Evolutionary conservation across 1,284 basidiomycete genomes (phyloP), one percentile per base, ranked within the genome.

Genomic region (Rhodotorula mucilaginosa): DNA sequence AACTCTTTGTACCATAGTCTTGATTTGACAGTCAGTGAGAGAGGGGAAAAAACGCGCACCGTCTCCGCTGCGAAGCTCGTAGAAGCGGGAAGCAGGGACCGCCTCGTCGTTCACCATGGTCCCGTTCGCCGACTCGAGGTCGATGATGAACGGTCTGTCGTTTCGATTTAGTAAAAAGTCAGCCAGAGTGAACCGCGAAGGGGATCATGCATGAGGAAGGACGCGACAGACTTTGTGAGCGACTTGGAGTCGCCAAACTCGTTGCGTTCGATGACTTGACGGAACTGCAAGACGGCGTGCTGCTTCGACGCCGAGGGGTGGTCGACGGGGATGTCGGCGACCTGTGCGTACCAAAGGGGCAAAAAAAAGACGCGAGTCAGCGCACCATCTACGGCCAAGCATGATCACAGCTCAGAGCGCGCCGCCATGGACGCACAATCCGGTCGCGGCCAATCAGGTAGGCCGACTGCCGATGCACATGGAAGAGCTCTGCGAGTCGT

Each of bases 281-380:
- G 90, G 83, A 91, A 94, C 83, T 99, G 97, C 52, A 99, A 89
- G 6, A 90, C 97, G 31, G 96, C 95, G 79, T 99, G 97, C 80
- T 99, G 97, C 80, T 99, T 99, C 1, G 96, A 99, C 77, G 92
- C 94, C 7, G 95, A 98, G 1, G 95, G 94, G 80, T 99, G 96
- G 71, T 96, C 93, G 54, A 97, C 83, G 2, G 90, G 86, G 72
- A 99, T 91, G 79, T 99, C 97, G 56, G 89, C 89, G 48, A 86
- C 82, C 84, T 85, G 72, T 12, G 29, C 2, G 23, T 8, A 46
- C 6, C 6, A 62, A 6, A 10, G 12, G 12, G 13, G 15, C 3
- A 31, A 6, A 15, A n/a, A 23, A 16, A 23, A 34, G 34, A 34
- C 34, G 34, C 34, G 6, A 34, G 34, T 34, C 34, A 34, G 34